Evolutionary conservation across 2,329 filamentous ascomycete genomes (phyloP).

Genomic region (Pseudocercospora fuligena): DNA sequence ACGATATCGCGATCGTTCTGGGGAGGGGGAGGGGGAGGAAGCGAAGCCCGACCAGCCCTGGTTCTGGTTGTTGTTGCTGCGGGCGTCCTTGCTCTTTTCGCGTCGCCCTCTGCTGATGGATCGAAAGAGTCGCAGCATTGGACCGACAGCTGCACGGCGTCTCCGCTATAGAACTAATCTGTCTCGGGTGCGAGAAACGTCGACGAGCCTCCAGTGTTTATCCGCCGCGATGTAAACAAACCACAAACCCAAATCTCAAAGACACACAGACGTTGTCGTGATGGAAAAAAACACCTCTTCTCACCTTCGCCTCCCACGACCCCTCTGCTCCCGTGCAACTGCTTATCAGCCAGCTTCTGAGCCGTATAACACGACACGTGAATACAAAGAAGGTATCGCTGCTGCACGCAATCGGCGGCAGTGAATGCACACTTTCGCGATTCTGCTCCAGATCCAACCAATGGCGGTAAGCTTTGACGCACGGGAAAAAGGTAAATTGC

Average conservation of each 20-base stretch:
- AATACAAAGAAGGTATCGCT: slow-evolving; percentile 12
- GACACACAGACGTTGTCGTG: background rate
- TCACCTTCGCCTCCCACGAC: background rate
- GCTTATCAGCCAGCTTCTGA: slow-evolving; percentile 14
- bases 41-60: slow-evolving; percentile 27
- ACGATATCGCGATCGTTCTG: slow-evolving; percentile 36
- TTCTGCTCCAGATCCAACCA: background rate
- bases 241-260: background rate
- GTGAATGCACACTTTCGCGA: background rate
- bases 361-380: slow-evolving; percentile 16
- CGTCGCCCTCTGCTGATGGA: slow-evolving; percentile 33
- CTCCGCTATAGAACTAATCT: background rate
- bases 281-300: background rate
- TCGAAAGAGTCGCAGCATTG: slow-evolving; percentile 33
- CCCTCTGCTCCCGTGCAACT: slow-evolving; percentile 12
- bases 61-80: slow-evolving; percentile 13
- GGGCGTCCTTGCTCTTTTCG: slow-evolving; percentile 19
- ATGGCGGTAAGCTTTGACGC: slow-evolving; percentile 5
- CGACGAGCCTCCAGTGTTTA: background rate
- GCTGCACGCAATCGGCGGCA: slow-evolving; percentile 17
- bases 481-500: background rate
- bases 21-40: slow-evolving; percentile 33
- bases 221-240: slow-evolving; percentile 6
- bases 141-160: slow-evolving; percentile 8
- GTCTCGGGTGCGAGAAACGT: background rate